Conservation (phyloP, 345 rosid genomes). For the Salix udensis region DNA sequence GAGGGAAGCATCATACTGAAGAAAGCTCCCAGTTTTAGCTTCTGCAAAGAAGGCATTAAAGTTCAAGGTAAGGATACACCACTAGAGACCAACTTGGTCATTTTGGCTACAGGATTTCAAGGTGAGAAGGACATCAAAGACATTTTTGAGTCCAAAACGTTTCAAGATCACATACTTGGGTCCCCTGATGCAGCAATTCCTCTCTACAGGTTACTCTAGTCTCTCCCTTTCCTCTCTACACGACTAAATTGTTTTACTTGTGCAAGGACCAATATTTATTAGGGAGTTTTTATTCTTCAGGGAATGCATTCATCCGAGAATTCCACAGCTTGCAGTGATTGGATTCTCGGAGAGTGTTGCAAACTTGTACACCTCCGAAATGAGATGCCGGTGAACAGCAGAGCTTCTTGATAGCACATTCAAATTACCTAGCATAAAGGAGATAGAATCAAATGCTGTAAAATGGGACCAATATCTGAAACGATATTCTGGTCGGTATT, state of each 20-base stretch:
- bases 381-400: slow-evolving; percentile 36
- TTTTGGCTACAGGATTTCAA: slow-evolving; percentile 37
- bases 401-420: slow-evolving; percentile 34
- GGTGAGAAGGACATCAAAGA: slow-evolving; percentile 37
- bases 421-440: not conserved
- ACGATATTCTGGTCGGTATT: not conserved
- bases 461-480: not conserved
- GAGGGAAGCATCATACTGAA: slow-evolving; percentile 42
- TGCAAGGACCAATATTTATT: not conserved
- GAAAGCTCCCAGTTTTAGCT: slow-evolving; percentile 35
- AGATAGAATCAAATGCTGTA: not conserved
- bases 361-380: slow-evolving; percentile 39
- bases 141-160: slow-evolving; percentile 21
- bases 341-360: slow-evolving; percentile 38
- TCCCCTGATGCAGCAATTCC: slow-evolving; percentile 27
- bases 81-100: slow-evolving; percentile 31
- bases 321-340: slow-evolving; percentile 41
- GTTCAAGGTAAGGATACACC: slow-evolving; percentile 20
- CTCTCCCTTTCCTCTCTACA: not conserved
- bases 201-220: slow-evolving; percentile 38
- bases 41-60: slow-evolving; percentile 29
- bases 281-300: slow-evolving; percentile 12
- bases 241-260: not conserved
- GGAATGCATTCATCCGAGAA: slow-evolving; percentile 35
- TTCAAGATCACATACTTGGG: slow-evolving; percentile 25